Conservation (phyloP, 805 yeast species). For the Candida piceae region DNA sequence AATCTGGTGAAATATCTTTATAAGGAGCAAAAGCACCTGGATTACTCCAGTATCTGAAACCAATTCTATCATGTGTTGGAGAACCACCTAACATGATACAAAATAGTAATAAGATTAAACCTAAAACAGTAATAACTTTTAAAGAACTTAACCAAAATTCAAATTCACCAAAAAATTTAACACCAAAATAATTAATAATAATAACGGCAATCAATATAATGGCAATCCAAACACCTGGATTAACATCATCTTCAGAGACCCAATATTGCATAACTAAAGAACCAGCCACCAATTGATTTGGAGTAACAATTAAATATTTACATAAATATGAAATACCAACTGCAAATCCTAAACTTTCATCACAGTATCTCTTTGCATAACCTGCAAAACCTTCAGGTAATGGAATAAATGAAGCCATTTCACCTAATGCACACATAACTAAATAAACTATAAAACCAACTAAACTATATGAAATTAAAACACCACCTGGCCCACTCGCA, state of each 20-base stretch:
- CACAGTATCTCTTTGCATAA: conserved; percentile 48
- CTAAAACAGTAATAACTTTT: conserved; percentile 61
- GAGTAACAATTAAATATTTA: conserved; percentile 49
- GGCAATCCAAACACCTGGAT: conserved; percentile 51
- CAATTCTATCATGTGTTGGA: conserved; percentile 61
- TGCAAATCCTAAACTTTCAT: conserved; percentile 51
- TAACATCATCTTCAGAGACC: conserved; percentile 41
- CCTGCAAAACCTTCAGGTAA: conserved; percentile 53
- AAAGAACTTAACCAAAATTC: conserved; percentile 56
- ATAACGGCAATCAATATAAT: conserved; percentile 38
- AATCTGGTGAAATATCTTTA: conserved; percentile 36
- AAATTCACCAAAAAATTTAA: conserved; percentile 44
- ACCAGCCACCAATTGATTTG: conserved; percentile 56
- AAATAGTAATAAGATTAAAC: conserved; percentile 59
- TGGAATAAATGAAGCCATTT: conserved; percentile 51
- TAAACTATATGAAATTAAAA: conserved; percentile 57
- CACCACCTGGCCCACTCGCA: conserved; percentile 66
- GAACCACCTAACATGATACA: conserved; percentile 74
- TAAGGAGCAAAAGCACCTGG: conserved; percentile 40
- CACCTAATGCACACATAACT: conserved; percentile 56
- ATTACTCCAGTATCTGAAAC: conserved; percentile 39
- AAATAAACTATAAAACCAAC: conserved; percentile 70
- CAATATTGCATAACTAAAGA: conserved; percentile 50
- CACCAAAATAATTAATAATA: conserved; percentile 40
- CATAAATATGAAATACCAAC: conserved; percentile 50